Conservation (phyloP, 352 stramenopile species). For the Plasmopara muralis region DNA sequence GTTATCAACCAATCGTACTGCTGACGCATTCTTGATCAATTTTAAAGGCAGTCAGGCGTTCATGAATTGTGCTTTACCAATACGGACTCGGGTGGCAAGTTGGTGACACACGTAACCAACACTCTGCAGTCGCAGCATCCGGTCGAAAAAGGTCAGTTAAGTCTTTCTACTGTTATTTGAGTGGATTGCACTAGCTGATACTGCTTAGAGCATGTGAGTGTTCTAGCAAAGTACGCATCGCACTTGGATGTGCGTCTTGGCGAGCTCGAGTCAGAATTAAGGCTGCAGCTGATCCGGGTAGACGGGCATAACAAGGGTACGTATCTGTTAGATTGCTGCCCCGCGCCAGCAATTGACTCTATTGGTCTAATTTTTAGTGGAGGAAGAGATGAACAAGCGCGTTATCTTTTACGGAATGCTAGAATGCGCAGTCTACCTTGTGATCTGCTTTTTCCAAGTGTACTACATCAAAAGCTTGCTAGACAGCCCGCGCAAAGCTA, state of each 20-base stretch:
- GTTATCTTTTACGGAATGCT: slow-evolving; percentile 66
- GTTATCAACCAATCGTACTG: not conserved
- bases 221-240: slow-evolving; percentile 76
- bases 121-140: slow-evolving; percentile 75
- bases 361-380: slow-evolving; percentile 28
- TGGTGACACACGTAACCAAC: slow-evolving; percentile 79
- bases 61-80: slow-evolving; percentile 77
- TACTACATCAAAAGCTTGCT: slow-evolving; percentile 76
- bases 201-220: slow-evolving; percentile 62
- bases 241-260: slow-evolving; percentile 73
- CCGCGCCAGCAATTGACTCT: too few relatives aligned
- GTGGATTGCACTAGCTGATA: not conserved
- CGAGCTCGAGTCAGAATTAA: slow-evolving; percentile 72
- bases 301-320: slow-evolving; percentile 70
- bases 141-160: slow-evolving; percentile 49
- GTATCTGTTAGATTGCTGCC: not conserved
- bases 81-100: slow-evolving; percentile 56
- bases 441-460: slow-evolving; percentile 63
- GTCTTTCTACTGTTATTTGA: not conserved
- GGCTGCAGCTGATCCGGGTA: slow-evolving; percentile 65
- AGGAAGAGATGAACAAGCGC: slow-evolving; percentile 72
- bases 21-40: not conserved
- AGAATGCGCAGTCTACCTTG: slow-evolving; percentile 66
- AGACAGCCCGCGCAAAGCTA: slow-evolving; percentile 41
- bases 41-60: slow-evolving; percentile 37